Base-by-base conservation (phyloP, 2,329 filamentous ascomycete species). In the Microsporum audouinii region DNA sequence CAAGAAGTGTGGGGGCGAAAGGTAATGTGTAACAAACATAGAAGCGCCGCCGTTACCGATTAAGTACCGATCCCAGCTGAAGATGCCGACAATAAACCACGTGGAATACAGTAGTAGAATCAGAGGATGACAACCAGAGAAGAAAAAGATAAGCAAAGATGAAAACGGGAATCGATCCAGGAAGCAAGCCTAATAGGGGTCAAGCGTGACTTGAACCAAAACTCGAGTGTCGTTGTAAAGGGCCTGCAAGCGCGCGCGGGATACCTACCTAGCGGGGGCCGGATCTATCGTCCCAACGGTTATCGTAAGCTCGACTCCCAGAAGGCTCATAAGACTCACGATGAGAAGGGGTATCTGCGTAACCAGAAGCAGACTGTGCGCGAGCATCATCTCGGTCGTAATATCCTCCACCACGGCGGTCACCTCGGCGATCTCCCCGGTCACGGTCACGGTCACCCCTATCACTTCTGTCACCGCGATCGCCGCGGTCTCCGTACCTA, bases 371-470 rank as follows among this genome's bases (percentile, higher is more conserved):
- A 67, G 73, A 73, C 67, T 79, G 78, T 66, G 78, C 77, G 71
- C 74, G 68, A 59, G 70, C 66, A 63, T 73, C 72, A 67, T 82
- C 79, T 67, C 79, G 79, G 65, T 80, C 78, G 66, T 82, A 81
- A 71, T 81, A 82, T 60, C 74, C 74, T 63, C 78, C 74, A 66
- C 73, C 78, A 63, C 77, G 75, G 62, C 75, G 76, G 64, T 81
- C 79, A 63, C 78, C 73, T 68, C 77, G 74, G 62, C 73, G 70
- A 55, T 71, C 72, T 61, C 78, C 77, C 73, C 76, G 63, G 12
- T 53, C 49, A 34, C 49, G 49, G 12, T 53, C 49, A 34, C 49
- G 49, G 29, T 53, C 49, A n/a, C 49, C 49, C 33, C 47, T 43
- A 14, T 43, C 39, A 14, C 6, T 27, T 34, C 49, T n/a, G 49